Percentiles rank a stretch among this genome's conserved stretches.
phyloP scores from a whole-genome alignment of 177 flowering plant species.

The Tripterygium wilfordii region DNA sequence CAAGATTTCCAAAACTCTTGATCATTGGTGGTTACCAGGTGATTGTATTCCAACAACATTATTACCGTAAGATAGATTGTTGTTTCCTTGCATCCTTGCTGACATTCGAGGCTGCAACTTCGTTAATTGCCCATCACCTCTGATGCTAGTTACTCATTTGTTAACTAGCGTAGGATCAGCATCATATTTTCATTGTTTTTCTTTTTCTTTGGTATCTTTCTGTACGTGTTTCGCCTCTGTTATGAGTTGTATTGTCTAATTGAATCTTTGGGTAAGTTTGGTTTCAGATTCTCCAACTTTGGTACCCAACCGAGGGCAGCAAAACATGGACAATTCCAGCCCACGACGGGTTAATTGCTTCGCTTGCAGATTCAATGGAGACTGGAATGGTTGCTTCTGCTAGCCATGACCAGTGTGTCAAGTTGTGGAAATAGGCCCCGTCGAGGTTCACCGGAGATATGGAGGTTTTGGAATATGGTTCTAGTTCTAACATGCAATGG shows the following conservation, averaged over 20 bases:
- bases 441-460: too few species aligned
- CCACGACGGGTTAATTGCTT: slow-evolving; percentile 15
- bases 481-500: too few species aligned
- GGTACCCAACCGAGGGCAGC: slow-evolving; percentile 18
- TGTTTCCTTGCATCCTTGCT: too few species aligned
- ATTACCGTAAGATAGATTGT: too few species aligned
- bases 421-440: slow-evolving; percentile 25
- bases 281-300: slow-evolving; percentile 16
- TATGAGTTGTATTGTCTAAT: too few species aligned
- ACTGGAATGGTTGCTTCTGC: slow-evolving; percentile 19
- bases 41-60: too few species aligned
- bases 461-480: too few species aligned
- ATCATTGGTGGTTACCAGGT: slow-evolving; percentile 25
- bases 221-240: neutral
- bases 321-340: slow-evolving; percentile 16
- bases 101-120: too few species aligned
- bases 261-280: neutral
- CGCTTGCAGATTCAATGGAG: slow-evolving; percentile 10
- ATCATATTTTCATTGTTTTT: neutral
- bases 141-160: too few species aligned
- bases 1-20: slow-evolving; percentile 14
- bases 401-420: slow-evolving; percentile 23
- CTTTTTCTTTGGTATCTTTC: neutral
- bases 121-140: too few species aligned
- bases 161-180: too few species aligned